Conservation (phyloP, 441 rosid species). For the Rhodomyrtus psidioides region DNA sequence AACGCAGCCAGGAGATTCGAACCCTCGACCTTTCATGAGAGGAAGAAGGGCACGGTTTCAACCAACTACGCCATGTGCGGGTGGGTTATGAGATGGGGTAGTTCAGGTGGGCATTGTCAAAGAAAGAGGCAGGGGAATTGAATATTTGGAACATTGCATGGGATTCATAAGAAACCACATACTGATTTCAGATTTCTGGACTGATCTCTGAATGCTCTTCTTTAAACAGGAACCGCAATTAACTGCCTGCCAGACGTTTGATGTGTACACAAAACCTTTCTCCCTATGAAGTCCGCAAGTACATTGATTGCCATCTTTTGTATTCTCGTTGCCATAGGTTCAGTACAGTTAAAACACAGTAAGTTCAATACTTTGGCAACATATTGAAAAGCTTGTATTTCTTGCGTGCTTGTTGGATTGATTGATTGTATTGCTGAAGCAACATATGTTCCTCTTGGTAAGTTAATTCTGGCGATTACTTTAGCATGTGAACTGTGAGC, state of each 20-base stretch:
- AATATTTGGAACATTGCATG: not conserved
- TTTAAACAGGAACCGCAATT: conserved; percentile 73
- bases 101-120: not conserved
- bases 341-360: not conserved
- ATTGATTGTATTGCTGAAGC: not conserved
- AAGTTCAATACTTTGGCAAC: not conserved
- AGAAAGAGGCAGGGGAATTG: not conserved
- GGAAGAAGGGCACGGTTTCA: too few species aligned
- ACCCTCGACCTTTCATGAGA: too few species aligned
- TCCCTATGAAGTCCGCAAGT: conserved; percentile 29
- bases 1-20: too few species aligned
- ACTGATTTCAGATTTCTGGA: not conserved
- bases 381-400: too few species aligned
- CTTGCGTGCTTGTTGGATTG: not conserved
- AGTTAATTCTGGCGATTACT: not conserved
- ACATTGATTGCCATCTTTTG: not conserved
- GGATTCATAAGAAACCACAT: not conserved
- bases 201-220: not conserved
- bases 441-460: not conserved
- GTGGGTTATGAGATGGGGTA: not conserved
- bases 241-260: conserved; percentile 67
- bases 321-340: not conserved
- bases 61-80: too few species aligned
- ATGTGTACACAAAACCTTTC: conserved; percentile 69
- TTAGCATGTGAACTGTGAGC: not conserved